Conservation (phyloP, 768 basidiomycete species). For the Termitomyces titanicus region DNA sequence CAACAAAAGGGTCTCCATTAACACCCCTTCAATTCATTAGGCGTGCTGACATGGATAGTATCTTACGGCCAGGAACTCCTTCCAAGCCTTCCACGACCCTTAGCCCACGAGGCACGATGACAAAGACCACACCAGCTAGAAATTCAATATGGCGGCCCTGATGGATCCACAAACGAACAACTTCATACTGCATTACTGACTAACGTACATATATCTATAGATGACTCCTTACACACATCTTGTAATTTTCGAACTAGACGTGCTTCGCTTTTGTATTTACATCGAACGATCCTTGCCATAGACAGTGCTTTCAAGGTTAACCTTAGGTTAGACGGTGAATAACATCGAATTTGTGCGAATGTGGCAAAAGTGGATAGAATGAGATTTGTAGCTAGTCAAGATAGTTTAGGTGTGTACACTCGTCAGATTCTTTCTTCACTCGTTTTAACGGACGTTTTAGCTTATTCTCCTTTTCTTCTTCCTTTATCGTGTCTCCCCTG, state of each 20-base stretch:
- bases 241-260: not conserved
- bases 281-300: not conserved
- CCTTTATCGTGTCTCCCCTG: slow-evolving; percentile 1
- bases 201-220: not conserved
- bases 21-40: slow-evolving; percentile 84
- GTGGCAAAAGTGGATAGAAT: not conserved
- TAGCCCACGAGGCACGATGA: slow-evolving; percentile 35
- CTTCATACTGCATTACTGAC: not conserved
- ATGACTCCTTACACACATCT: not conserved
- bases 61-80: slow-evolving; percentile 61
- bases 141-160: slow-evolving; percentile 66
- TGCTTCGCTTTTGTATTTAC: not conserved
- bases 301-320: too few relatives aligned
- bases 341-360: too few relatives aligned
- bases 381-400: not conserved
- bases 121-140: slow-evolving; percentile 45
- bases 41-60: slow-evolving; percentile 62
- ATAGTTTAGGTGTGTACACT: slow-evolving; percentile 1
- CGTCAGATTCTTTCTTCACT: slow-evolving; percentile 1
- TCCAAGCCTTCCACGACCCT: slow-evolving; percentile 44
- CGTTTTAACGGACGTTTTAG: slow-evolving; percentile 1
- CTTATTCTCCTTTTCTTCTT: slow-evolving; percentile 6
- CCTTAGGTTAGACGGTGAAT: too few relatives aligned
- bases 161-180: slow-evolving; percentile 7
- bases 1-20: slow-evolving; percentile 68